Evolutionary conservation across 2,329 filamentous ascomycete genomes (phyloP).

Genomic region (Aspergillus terreus): DNA sequence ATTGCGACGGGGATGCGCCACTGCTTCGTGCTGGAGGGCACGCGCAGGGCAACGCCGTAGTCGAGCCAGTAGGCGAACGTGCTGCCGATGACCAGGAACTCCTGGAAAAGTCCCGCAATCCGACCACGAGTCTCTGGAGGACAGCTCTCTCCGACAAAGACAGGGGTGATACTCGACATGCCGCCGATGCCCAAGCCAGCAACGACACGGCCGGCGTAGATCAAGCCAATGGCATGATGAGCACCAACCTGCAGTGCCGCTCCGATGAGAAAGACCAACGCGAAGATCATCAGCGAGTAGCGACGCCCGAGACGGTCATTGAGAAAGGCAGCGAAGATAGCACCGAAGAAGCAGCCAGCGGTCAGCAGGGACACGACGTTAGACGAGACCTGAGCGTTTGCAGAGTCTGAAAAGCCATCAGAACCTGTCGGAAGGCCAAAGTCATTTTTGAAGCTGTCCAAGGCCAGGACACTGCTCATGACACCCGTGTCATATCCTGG

Average conservation of each 20-base stretch:
- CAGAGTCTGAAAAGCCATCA: constrained; percentile 28
- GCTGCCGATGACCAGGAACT: constrained; percentile 40
- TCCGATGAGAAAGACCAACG: constrained; percentile 31
- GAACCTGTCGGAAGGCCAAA: constrained; percentile 34
- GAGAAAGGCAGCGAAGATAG: constrained; percentile 32
- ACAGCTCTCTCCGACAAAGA: constrained; percentile 35
- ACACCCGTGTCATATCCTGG: constrained; percentile 43
- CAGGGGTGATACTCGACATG: constrained; percentile 37
- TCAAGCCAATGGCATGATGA: constrained; percentile 27
- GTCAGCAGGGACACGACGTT: constrained; percentile 38
- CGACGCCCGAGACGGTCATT: constrained; percentile 35
- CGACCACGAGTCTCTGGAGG: constrained; percentile 31
- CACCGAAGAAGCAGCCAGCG: constrained; percentile 38
- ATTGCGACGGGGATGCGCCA: constrained; percentile 53
- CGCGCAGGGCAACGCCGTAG: constrained; percentile 47
- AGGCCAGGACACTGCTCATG: constrained; percentile 39
- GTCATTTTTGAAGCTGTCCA: constrained; percentile 39
- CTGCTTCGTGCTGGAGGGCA: constrained; percentile 45
- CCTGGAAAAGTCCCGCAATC: constrained; percentile 35
- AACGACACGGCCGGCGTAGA: constrained; percentile 37
- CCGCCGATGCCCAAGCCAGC: constrained; percentile 36
- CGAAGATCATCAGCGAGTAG: constrained; percentile 34
- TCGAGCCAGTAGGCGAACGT: constrained; percentile 53
- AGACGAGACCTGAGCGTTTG: constrained; percentile 36
- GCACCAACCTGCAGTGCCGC: constrained; percentile 33